These are phyloP conservation scores for Isatis lusitanica DNA, from an alignment of 441 rosid species.

Conservation along the genomic window DNA sequence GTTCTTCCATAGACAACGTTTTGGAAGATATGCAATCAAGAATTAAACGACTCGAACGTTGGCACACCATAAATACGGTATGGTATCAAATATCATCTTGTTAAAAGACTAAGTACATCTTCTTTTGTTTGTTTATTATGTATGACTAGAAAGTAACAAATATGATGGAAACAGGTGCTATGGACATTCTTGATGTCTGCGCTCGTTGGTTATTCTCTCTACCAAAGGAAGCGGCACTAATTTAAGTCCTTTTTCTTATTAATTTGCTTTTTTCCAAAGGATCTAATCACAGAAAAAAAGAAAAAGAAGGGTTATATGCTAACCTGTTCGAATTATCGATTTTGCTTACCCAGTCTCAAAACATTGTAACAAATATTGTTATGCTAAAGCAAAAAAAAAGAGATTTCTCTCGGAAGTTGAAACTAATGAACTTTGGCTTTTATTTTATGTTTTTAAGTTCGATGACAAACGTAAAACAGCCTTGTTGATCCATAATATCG, in stretches of 20 bases:
- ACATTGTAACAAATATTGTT: constrained; percentile 28
- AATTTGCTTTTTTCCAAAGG: not conserved
- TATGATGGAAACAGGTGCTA: constrained; percentile 58
- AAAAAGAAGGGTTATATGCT: not conserved
- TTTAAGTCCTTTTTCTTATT: not conserved
- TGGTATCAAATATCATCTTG: not conserved
- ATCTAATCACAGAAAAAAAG: constrained; percentile 14
- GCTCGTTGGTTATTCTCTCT: constrained; percentile 91
- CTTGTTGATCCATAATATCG: not conserved
- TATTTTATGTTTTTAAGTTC: not conserved
- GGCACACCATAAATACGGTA: constrained; percentile 96
- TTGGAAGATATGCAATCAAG: constrained; percentile 91
- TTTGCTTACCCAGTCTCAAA: not conserved
- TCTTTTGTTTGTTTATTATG: not conserved
- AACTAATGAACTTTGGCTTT: too few species aligned
- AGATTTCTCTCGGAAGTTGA: not conserved
- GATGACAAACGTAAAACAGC: not conserved
- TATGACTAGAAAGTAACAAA: not conserved
- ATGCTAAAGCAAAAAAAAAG: not conserved
- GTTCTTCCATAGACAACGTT: constrained; percentile 60
- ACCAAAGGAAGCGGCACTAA: constrained; percentile 83
- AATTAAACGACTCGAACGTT: constrained; percentile 88
- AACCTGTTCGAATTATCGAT: constrained; percentile 11
- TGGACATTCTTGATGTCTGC: constrained; percentile 99
- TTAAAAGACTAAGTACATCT: not conserved